These are phyloP conservation scores for Pyrenula massariospora DNA, from an alignment of 495 filamentous ascomycete genomes.

Conservation along the genomic window DNA sequence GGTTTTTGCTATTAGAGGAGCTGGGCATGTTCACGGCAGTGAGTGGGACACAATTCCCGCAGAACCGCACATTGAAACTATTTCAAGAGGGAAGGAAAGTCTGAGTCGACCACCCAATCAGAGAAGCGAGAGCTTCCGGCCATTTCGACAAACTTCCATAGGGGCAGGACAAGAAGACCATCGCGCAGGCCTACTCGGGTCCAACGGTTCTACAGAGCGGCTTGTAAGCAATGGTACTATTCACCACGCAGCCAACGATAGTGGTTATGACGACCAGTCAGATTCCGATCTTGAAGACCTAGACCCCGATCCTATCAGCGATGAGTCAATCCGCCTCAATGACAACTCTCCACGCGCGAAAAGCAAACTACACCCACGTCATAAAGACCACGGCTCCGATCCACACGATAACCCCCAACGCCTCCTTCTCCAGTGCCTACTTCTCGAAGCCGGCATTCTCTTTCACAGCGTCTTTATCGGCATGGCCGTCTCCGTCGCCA, in stretches of 20 bases:
- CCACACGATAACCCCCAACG: slow-evolving; percentile 31
- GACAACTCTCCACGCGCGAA: slow-evolving; percentile 3
- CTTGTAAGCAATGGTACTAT: neutral
- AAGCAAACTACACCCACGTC: slow-evolving; percentile 2
- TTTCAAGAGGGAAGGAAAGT: slow-evolving; percentile 5
- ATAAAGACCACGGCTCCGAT: slow-evolving; percentile 14
- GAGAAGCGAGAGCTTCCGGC: neutral
- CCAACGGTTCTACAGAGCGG: neutral
- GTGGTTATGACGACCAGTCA: slow-evolving; percentile 30
- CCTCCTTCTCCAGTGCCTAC: slow-evolving; percentile 63
- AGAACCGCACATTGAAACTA: slow-evolving; percentile 12
- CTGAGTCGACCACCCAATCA: neutral
- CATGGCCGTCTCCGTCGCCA: slow-evolving; percentile 77
- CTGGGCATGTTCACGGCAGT: slow-evolving; percentile 34
- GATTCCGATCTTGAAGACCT: slow-evolving; percentile 43
- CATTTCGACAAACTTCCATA: neutral
- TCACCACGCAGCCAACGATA: slow-evolving; percentile 4
- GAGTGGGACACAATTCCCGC: slow-evolving; percentile 32
- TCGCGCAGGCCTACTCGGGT: slow-evolving; percentile 13
- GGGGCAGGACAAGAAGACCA: slow-evolving; percentile 9
- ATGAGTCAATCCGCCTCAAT: slow-evolving; percentile 13
- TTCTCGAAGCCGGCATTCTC: slow-evolving; percentile 75
- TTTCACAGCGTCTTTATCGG: slow-evolving; percentile 86
- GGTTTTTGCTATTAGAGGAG: slow-evolving; percentile 50
- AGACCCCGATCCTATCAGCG: slow-evolving; percentile 16